Percentiles rank a stretch among this genome's conserved stretches.
phyloP scores from a whole-genome alignment of 176 grass and related monocot genomes.

The Carex parvula region DNA sequence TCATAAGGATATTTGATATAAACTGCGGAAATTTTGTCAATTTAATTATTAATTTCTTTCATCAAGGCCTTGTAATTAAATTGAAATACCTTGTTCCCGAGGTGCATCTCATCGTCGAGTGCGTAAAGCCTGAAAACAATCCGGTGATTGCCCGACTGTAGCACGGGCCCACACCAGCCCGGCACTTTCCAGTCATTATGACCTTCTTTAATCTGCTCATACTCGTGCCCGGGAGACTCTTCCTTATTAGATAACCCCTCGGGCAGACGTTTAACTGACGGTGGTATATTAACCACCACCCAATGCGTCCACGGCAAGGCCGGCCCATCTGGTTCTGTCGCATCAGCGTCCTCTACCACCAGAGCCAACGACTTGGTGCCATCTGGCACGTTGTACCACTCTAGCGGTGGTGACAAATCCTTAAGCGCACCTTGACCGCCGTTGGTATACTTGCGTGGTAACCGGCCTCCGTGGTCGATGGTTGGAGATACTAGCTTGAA shows the following conservation, averaged over 20 bases:
- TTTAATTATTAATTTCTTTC: background rate
- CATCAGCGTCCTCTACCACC: conserved; percentile 66
- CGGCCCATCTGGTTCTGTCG: conserved; percentile 29
- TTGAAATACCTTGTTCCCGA: conserved; percentile 63
- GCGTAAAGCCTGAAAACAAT: conserved; percentile 75
- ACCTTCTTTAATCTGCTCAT: conserved; percentile 56
- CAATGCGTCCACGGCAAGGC: conserved; percentile 87
- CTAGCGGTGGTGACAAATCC: conserved; percentile 80
- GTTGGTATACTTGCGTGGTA: conserved; percentile 66
- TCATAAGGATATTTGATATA: background rate
- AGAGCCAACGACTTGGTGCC: conserved; percentile 58
- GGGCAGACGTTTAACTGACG: conserved; percentile 44
- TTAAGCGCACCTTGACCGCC: conserved; percentile 69
- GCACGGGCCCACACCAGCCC: conserved; percentile 65
- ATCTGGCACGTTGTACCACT: conserved; percentile 94
- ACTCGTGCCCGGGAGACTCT: conserved; percentile 12
- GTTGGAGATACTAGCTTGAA: conserved; percentile 68
- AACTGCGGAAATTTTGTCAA: background rate
- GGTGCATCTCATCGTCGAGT: conserved; percentile 59
- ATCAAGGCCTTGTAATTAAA: background rate
- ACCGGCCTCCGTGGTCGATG: conserved; percentile 46
- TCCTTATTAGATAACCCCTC: conserved; percentile 62
- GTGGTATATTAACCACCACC: conserved; percentile 79
- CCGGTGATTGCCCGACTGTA: conserved; percentile 41
- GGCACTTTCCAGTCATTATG: conserved; percentile 86